phyloP scores from a whole-genome alignment of 305 asterid species.

The Fraxinus sp. region DNA sequence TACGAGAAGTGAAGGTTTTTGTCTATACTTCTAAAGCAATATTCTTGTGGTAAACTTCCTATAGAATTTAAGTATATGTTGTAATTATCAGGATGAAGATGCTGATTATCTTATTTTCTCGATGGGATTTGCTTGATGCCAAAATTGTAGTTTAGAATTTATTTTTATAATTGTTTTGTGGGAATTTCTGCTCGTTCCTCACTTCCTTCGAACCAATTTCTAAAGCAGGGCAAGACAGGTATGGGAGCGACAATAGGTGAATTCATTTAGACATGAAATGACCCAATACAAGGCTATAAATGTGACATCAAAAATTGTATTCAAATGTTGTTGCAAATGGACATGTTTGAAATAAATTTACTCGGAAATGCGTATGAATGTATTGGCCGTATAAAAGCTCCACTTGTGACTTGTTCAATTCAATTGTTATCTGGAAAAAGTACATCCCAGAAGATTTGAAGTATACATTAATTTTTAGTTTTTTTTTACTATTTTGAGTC shows the following conservation, averaged over 20 bases:
- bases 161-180: neutral
- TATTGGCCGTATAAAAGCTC: neutral
- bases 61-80: neutral
- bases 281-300: neutral
- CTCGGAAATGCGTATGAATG: neutral
- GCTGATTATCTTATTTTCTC: neutral
- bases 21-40: neutral
- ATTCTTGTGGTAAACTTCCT: neutral
- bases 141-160: neutral
- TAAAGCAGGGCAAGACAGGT: neutral
- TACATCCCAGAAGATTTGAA: neutral
- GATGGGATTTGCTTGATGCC: neutral
- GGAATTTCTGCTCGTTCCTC: neutral
- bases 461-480: neutral
- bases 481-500: neutral
- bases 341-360: neutral
- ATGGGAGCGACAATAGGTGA: neutral
- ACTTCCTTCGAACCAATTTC: neutral
- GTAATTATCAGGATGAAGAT: neutral
- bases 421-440: neutral
- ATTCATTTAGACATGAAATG: neutral
- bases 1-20: constrained; percentile 12
- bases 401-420: neutral
- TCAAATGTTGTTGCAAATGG: neutral
- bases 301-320: neutral